Evolutionary conservation across 225 moss, liverwort and hornwort genomes (phyloP).

Genomic region (Bryum argenteum): DNA sequence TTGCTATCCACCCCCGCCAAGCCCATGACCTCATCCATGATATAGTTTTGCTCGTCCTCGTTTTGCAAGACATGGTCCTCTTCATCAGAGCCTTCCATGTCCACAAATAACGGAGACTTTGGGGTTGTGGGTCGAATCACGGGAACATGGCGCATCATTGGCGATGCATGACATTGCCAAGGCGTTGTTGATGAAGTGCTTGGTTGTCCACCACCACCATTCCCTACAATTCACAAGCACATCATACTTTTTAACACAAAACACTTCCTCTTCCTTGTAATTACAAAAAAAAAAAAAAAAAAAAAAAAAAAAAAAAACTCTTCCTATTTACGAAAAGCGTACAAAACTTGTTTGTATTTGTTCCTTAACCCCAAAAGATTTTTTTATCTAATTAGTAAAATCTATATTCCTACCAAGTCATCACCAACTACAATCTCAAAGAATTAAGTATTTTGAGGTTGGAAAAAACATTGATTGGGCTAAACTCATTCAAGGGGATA

Average conservation of each 20-base stretch:
- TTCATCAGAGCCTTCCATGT: slow-evolving; percentile 93
- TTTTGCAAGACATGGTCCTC: slow-evolving; percentile 87
- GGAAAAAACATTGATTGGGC: no score
- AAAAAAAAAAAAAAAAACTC: no score
- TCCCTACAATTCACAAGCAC: background rate
- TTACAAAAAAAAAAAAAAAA: no score
- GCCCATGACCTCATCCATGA: slow-evolving; percentile 73
- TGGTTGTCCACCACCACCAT: slow-evolving; percentile 23
- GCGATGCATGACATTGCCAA: slow-evolving; percentile 45
- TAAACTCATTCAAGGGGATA: no score
- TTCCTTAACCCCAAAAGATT: no score
- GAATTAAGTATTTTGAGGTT: no score
- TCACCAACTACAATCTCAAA: no score
- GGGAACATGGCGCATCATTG: slow-evolving; percentile 58
- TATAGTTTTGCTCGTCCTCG: slow-evolving; percentile 74
- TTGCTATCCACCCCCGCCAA: slow-evolving; percentile 40
- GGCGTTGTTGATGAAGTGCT: slow-evolving; percentile 36
- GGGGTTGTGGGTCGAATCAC: slow-evolving; percentile 78
- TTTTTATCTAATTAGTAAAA: no score
- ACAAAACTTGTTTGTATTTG: no score
- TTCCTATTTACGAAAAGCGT: no score
- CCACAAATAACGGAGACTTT: slow-evolving; percentile 82
- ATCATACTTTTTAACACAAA: background rate
- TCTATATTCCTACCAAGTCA: no score
- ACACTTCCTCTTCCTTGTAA: no score